These are phyloP conservation scores for Davidsoniella virescens DNA, from an alignment of 2,329 filamentous ascomycete genomes.

Conservation along the genomic window DNA sequence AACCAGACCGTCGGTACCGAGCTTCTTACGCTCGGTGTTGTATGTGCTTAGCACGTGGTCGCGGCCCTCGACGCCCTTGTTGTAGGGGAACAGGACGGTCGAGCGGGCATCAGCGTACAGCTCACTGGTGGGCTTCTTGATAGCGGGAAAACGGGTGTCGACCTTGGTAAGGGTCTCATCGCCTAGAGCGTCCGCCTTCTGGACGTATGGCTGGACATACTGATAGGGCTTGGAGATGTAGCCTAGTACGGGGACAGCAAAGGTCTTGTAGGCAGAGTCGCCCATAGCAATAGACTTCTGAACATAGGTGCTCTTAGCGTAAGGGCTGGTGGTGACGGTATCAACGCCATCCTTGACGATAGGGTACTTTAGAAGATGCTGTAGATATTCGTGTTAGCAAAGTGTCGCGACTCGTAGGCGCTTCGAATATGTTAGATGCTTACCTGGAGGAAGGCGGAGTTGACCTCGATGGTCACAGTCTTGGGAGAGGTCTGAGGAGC, in stretches of 20 bases:
- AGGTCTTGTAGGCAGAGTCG: conserved; percentile 56
- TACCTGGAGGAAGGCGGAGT: conserved; percentile 36
- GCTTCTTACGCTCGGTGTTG: conserved; percentile 43
- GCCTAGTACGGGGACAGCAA: conserved; percentile 63
- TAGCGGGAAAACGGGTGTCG: conserved; percentile 52
- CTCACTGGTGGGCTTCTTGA: conserved; percentile 61
- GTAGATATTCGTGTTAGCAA: conserved; percentile 7
- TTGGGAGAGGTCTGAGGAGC: conserved; percentile 17
- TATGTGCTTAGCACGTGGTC: conserved; percentile 45
- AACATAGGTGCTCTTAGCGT: conserved; percentile 70
- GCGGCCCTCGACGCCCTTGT: conserved; percentile 43
- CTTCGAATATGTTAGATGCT: conserved; percentile 9
- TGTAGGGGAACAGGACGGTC: conserved; percentile 45
- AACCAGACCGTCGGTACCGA: conserved; percentile 46
- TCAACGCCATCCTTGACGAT: conserved; percentile 59
- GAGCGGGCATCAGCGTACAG: conserved; percentile 48
- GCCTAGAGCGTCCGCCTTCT: conserved; percentile 63
- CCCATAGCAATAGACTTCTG: conserved; percentile 66
- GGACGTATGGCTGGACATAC: conserved; percentile 71
- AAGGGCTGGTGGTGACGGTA: conserved; percentile 29
- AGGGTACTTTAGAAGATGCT: conserved; percentile 80
- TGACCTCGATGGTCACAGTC: conserved; percentile 15
- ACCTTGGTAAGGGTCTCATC: conserved; percentile 54
- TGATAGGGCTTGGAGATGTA: conserved; percentile 55
- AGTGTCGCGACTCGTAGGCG: background rate